phyloP scores from a whole-genome alignment of 2,329 filamentous ascomycete species.

The Penicillium verrucosum region DNA sequence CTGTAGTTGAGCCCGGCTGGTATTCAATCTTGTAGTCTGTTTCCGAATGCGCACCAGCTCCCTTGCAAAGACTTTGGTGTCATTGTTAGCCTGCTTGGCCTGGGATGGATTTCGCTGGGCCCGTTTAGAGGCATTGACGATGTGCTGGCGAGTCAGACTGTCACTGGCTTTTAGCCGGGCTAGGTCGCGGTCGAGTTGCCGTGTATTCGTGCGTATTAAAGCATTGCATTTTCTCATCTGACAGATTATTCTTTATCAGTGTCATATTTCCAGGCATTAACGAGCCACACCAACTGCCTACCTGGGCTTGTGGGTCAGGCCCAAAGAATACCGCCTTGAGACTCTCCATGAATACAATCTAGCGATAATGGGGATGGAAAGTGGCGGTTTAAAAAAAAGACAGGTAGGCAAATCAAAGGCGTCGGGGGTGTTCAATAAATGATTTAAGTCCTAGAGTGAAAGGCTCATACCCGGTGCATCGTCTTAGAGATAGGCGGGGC shows the following conservation, averaged over 20 bases:
- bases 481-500: conserved; percentile 7
- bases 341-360: conserved; percentile 68
- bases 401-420: not conserved
- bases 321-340: conserved; percentile 83
- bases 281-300: conserved; percentile 43
- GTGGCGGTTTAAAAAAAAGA: not conserved
- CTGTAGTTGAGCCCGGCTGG: conserved; percentile 84
- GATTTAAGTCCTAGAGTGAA: not conserved
- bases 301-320: conserved; percentile 90
- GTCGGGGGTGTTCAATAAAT: not conserved
- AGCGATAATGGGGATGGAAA: not conserved
- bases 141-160: conserved; percentile 77
- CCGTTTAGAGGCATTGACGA: conserved; percentile 76
- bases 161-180: conserved; percentile 73
- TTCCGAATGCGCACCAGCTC: conserved; percentile 82
- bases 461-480: conserved; percentile 6
- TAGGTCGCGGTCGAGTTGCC: conserved; percentile 94
- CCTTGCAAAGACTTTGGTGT: conserved; percentile 82
- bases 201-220: conserved; percentile 83
- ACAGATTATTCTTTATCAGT: conserved; percentile 10
- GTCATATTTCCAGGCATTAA: not conserved
- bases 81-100: conserved; percentile 72
- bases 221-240: conserved; percentile 94
- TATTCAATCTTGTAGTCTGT: conserved; percentile 69
- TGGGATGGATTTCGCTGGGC: conserved; percentile 76